Base-by-base conservation (phyloP, 108 stramenopile genomes). In the Phaeodactylum tricornutum region DNA sequence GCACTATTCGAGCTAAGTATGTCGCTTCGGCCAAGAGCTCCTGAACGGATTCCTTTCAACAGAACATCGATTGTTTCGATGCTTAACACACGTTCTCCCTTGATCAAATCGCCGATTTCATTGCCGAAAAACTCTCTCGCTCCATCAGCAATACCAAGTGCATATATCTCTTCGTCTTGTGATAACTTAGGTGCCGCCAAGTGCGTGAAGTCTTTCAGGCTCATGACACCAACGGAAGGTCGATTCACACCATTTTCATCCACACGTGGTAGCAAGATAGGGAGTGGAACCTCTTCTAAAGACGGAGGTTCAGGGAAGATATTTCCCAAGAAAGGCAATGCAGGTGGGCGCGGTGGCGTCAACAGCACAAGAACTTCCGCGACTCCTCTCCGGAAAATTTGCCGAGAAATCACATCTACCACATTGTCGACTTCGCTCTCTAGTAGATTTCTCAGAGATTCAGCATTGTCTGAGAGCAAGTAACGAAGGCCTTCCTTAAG, bases 81-180 rank as follows among this genome's bases (percentile, higher is more conserved):
- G 38, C 75, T 77, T 25, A 84, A 53, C 0, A 82, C 59, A 23
- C 66, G 67, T 45, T 89, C 83, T 1, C 87, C 87, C 43, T 69
- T 51, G 0, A 84, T 58, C 37, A 89, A 79, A n/a, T 68, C 59
- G 22, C 71, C 77, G 12, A 72, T 61, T 5, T 72, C 67, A 2
- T 67, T 41, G 2, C 82, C 87, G 44, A 84, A 56, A 39, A 79
- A 81, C 52, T 84, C 72, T 21, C 60, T 52, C 0, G 75, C 83
- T 20, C 70, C 81, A 25, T 91, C 81, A n/a, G 70, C 64, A 7
- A 91, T 49, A 36, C 79, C 65, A 23, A 93, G 50, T 24, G 91
- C 87, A 68, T 79, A 93, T 4, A 93, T 49, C 53, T 93, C 91
- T 41, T 93, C 91, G 17, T 86, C 79, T 29, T 85, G 76, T 25